Evolutionary conservation across 2,329 filamentous ascomycete genomes (phyloP).

Genomic region (Sporothrix schenckii): DNA sequence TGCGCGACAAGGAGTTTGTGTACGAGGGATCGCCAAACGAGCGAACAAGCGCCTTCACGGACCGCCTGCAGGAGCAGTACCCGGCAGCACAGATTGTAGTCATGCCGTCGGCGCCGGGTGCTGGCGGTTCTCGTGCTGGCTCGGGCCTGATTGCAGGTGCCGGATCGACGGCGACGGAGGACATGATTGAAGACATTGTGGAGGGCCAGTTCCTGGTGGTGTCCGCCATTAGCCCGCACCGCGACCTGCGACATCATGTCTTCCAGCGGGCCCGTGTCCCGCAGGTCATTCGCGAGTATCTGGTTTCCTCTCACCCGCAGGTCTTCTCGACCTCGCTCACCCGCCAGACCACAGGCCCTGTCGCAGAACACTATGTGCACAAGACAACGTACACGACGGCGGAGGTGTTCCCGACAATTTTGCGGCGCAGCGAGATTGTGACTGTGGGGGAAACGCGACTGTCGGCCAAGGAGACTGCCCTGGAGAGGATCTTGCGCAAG

Average conservation of each 20-base stretch:
- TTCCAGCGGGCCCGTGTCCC: conserved; percentile 87
- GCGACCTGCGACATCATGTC: conserved; percentile 78
- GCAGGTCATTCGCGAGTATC: conserved; percentile 81
- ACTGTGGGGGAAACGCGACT: conserved; percentile 67
- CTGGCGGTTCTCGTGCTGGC: conserved; percentile 27
- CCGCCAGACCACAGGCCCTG: conserved; percentile 68
- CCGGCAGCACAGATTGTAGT: conserved; percentile 77
- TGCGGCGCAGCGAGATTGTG: conserved; percentile 84
- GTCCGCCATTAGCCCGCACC: conserved; percentile 77
- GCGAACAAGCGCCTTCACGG: conserved; percentile 77
- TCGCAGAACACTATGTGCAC: conserved; percentile 75
- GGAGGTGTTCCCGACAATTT: conserved; percentile 87
- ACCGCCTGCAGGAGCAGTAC: conserved; percentile 89
- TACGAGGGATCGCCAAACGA: conserved; percentile 82
- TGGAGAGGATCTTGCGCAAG: conserved; percentile 89
- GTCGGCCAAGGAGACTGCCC: conserved; percentile 78
- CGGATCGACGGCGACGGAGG: conserved; percentile 52
- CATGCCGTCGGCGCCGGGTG: conserved; percentile 28
- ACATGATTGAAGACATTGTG: conserved; percentile 66
- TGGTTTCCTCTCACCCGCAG: conserved; percentile 76
- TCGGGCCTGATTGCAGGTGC: conserved; percentile 16
- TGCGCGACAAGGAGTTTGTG: conserved; percentile 90
- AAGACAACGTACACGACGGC: conserved; percentile 83
- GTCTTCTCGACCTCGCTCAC: conserved; percentile 76
- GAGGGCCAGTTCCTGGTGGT: conserved; percentile 91